phyloP scores from a whole-genome alignment of 768 basidiomycete genomes.

The Termitomyces sp. region DNA sequence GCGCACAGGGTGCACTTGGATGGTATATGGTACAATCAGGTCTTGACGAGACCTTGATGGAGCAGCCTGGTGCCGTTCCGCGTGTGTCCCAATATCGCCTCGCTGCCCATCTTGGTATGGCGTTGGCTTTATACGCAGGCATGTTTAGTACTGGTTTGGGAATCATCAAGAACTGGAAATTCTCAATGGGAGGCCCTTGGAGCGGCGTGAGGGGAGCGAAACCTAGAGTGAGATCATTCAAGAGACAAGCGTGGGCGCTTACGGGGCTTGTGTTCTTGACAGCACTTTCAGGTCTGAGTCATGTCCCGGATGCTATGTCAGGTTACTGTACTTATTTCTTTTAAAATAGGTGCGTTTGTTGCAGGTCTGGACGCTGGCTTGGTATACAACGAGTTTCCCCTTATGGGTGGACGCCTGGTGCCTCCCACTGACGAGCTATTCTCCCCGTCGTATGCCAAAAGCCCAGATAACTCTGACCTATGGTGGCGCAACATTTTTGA shows the following conservation, averaged over 20 bases:
- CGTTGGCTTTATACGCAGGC: constrained; percentile 88
- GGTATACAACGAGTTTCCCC: constrained; percentile 96
- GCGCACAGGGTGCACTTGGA: constrained; percentile 87
- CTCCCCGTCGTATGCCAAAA: constrained; percentile 70
- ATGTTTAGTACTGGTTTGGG: constrained; percentile 83
- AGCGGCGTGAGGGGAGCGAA: constrained; percentile 55
- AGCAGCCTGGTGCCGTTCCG: constrained; percentile 80
- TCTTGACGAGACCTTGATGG: constrained; percentile 76
- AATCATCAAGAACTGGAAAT: constrained; percentile 78
- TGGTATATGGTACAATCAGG: constrained; percentile 99
- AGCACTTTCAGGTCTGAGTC: constrained; percentile 76
- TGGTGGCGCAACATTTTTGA: constrained; percentile 98
- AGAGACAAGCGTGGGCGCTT: constrained; percentile 53
- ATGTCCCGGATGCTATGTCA: background rate
- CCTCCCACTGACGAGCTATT: constrained; percentile 85
- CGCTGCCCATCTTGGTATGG: constrained; percentile 91
- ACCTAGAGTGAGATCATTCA: constrained; percentile 56
- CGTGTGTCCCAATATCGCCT: constrained; percentile 96
- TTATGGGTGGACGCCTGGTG: constrained; percentile 86
- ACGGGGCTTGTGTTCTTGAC: constrained; percentile 85
- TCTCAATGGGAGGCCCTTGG: constrained; percentile 54
- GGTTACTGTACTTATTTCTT: background rate
- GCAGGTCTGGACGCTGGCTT: constrained; percentile 96
- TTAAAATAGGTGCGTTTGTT: constrained; percentile 88
- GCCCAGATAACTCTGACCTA: constrained; percentile 63